These are phyloP conservation scores for Aphanomyces euteiches DNA, from an alignment of 352 stramenopile genomes.

Conservation along the genomic window DNA sequence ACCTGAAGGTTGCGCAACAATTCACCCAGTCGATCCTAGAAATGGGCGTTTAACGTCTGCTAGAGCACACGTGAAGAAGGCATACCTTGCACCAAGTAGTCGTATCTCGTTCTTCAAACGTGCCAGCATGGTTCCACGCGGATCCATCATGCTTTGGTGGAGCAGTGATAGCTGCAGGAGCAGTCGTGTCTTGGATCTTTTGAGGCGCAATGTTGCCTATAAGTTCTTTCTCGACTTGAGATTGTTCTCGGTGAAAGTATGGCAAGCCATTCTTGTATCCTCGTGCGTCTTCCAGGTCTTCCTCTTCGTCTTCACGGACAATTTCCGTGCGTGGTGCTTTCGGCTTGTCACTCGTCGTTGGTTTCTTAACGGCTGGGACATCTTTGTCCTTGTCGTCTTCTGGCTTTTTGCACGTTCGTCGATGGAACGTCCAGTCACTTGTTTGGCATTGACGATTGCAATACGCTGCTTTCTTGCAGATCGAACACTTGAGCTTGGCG, in stretches of 20 bases:
- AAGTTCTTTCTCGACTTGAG: conserved; percentile 92
- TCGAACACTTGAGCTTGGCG: conserved; percentile 81
- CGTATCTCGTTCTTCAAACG: conserved; percentile 87
- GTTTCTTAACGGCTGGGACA: background rate
- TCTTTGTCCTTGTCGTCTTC: conserved; percentile 42
- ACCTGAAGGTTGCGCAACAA: conserved; percentile 4
- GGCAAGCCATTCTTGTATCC: conserved; percentile 83
- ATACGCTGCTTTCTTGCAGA: conserved; percentile 84
- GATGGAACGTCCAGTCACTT: conserved; percentile 84
- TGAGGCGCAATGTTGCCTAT: conserved; percentile 94
- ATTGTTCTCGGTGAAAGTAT: conserved; percentile 98
- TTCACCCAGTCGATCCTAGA: conserved; percentile 11
- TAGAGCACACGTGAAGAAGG: conserved; percentile 7
- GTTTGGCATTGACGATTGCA: conserved; percentile 75
- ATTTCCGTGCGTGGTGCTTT: conserved; percentile 42
- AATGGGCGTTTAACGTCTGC: background rate
- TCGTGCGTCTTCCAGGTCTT: conserved; percentile 59
- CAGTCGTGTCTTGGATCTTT: conserved; percentile 52
- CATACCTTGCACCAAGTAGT: conserved; percentile 75
- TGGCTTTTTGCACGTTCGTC: conserved; percentile 83
- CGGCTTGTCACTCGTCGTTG: conserved; percentile 24
- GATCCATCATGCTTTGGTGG: conserved; percentile 59
- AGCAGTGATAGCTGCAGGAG: background rate
- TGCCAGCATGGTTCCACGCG: conserved; percentile 90
- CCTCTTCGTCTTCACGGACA: conserved; percentile 62